These are phyloP conservation scores for Acanthamoeba healyi DNA, from an alignment of 208 protist genomes.

Conservation along the genomic window DNA sequence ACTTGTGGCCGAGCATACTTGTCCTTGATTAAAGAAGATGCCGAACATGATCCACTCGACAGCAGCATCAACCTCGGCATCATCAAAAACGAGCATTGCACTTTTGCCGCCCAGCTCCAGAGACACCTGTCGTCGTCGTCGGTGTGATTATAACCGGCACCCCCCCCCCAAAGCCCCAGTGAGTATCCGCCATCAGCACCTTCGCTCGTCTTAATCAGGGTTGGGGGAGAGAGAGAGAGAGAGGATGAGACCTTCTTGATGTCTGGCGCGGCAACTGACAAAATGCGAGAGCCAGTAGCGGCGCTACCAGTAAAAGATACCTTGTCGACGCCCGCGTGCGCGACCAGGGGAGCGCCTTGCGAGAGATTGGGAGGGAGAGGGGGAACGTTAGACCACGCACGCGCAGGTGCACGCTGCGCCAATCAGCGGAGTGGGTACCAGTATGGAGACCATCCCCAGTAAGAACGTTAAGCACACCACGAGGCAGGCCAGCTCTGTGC, in stretches of 20 bases:
- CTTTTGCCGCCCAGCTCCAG: constrained; percentile 71
- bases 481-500: background rate
- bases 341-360: constrained; percentile 2
- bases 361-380: background rate
- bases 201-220: too few relatives aligned
- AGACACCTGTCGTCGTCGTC: constrained; percentile 44
- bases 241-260: constrained; percentile 69
- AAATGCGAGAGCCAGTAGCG: background rate
- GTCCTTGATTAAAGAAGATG: constrained; percentile 72
- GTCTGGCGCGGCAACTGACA: constrained; percentile 6
- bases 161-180: too few relatives aligned
- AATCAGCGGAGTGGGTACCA: background rate
- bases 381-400: background rate
- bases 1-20: constrained; percentile 73
- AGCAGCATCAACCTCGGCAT: constrained; percentile 33
- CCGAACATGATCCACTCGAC: constrained; percentile 76
- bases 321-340: constrained; percentile 9
- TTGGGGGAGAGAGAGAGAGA: too few relatives aligned
- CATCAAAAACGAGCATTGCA: constrained; percentile 64
- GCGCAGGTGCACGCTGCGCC: background rate
- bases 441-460: constrained; percentile 10
- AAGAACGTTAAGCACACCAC: constrained; percentile 26
- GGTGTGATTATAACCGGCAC: too few relatives aligned
- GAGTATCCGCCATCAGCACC: too few relatives aligned
- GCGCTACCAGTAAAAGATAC: constrained; percentile 43